Evolutionary conservation across 148 eudicot species (phyloP).

Genomic region (Mesembryanthemum crystallinum): DNA sequence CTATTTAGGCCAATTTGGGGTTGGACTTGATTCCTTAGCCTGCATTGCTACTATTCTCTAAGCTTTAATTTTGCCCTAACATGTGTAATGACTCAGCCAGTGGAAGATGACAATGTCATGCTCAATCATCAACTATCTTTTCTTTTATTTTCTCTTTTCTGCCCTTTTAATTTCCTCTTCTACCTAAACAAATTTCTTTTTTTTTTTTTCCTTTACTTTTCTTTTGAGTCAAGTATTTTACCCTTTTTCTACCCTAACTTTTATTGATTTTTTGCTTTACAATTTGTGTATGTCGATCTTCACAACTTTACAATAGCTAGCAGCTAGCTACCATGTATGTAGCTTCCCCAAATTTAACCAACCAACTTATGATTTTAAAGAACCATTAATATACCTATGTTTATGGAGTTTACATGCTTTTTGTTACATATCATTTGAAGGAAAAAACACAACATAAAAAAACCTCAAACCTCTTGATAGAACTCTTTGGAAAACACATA

Average conservation of each 20-base stretch:
- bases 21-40: neutral
- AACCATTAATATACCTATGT: too few species aligned
- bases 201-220: neutral
- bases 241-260: neutral
- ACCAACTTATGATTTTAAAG: too few species aligned
- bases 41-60: neutral
- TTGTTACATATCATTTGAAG: too few species aligned
- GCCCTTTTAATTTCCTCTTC: neutral
- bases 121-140: neutral
- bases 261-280: too few species aligned
- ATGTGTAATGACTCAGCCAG: constrained; percentile 1
- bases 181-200: neutral
- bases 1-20: neutral
- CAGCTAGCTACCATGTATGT: too few species aligned
- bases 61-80: neutral
- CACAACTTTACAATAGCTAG: too few species aligned
- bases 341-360: too few species aligned
- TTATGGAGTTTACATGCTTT: too few species aligned
- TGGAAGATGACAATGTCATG: neutral
- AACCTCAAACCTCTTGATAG: too few species aligned
- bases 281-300: too few species aligned
- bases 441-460: too few species aligned
- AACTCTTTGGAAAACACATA: too few species aligned
- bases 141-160: neutral
- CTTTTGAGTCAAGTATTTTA: neutral